These are phyloP conservation scores for Aspergillus unguis DNA, from an alignment of 2,329 filamentous ascomycete genomes.

Conservation along the genomic window DNA sequence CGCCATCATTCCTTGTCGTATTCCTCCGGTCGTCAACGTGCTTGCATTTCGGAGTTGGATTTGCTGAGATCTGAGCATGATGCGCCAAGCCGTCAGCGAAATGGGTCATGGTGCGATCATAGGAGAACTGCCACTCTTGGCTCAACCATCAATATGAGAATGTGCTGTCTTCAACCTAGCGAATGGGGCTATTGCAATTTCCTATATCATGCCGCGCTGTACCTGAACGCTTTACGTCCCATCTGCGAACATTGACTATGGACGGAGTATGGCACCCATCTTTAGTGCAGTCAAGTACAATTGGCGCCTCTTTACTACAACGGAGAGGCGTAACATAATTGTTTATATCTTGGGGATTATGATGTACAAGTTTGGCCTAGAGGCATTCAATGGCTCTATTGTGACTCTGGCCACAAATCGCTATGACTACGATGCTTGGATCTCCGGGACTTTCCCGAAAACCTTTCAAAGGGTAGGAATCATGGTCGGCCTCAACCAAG, in stretches of 20 bases:
- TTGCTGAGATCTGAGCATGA: conserved; percentile 2
- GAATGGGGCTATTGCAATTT: background rate
- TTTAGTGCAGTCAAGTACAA: conserved; percentile 9
- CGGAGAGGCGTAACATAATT: conserved; percentile 13
- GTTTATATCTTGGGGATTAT: conserved; percentile 17
- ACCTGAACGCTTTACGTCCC: background rate
- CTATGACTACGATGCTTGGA: conserved; percentile 17
- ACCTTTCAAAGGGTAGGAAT: conserved; percentile 19
- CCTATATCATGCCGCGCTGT: conserved; percentile 9
- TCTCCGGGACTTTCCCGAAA: conserved; percentile 10
- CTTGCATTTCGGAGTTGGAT: conserved; percentile 4
- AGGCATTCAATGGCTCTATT: conserved; percentile 18
- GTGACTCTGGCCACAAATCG: conserved; percentile 16
- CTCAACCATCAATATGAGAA: background rate
- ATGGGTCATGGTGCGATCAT: conserved; percentile 1
- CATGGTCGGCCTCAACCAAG: conserved; percentile 17
- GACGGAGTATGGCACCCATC: conserved; percentile 13
- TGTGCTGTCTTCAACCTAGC: background rate
- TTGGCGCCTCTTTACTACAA: conserved; percentile 14
- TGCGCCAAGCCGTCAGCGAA: conserved; percentile 8
- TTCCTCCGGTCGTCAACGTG: conserved; percentile 5
- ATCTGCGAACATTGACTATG: conserved; percentile 9
- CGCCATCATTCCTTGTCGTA: background rate
- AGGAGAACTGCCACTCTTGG: background rate
- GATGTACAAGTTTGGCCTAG: conserved; percentile 17